Percentiles rank a stretch among this genome's conserved stretches.
phyloP scores from a whole-genome alignment of 768 basidiomycete species.

The Suillus sp. region DNA sequence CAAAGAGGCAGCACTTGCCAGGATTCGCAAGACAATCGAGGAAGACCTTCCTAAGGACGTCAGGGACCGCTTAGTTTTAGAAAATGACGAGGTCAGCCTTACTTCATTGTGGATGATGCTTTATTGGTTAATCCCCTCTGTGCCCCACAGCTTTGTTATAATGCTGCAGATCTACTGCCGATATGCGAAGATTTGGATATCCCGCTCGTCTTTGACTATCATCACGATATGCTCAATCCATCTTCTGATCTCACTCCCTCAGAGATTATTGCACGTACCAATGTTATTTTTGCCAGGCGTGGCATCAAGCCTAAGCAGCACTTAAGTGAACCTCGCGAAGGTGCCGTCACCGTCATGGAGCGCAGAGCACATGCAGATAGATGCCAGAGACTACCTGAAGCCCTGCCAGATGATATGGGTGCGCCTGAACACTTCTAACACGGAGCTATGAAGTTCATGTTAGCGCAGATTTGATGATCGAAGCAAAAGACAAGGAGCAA shows the following conservation, averaged over 20 bases:
- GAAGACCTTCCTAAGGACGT: conserved; percentile 61
- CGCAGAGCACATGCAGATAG: conserved; percentile 85
- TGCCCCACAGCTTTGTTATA: conserved; percentile 70
- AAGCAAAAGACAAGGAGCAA: conserved; percentile 93
- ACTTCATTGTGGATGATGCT: neutral
- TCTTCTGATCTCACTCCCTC: conserved; percentile 57
- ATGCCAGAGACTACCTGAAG: conserved; percentile 65
- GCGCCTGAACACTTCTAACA: conserved; percentile 18
- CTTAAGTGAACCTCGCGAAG: conserved; percentile 85
- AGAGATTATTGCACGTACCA: conserved; percentile 73
- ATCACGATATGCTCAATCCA: conserved; percentile 75
- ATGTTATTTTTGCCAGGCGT: conserved; percentile 70
- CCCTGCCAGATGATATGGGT: conserved; percentile 71
- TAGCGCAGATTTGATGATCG: conserved; percentile 80
- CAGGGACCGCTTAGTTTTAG: conserved; percentile 77
- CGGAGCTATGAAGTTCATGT: conserved; percentile 15
- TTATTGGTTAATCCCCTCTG: neutral
- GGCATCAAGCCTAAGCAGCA: conserved; percentile 92
- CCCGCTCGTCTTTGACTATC: conserved; percentile 76
- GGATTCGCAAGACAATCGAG: conserved; percentile 72
- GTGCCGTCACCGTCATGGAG: conserved; percentile 84
- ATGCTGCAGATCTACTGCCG: conserved; percentile 84
- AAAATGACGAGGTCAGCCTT: conserved; percentile 83
- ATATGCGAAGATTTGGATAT: conserved; percentile 83
- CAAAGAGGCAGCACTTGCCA: conserved; percentile 66